These are phyloP conservation scores for Blumeria hordei DNA, from an alignment of 2,329 filamentous ascomycete species.

Conservation along the genomic window DNA sequence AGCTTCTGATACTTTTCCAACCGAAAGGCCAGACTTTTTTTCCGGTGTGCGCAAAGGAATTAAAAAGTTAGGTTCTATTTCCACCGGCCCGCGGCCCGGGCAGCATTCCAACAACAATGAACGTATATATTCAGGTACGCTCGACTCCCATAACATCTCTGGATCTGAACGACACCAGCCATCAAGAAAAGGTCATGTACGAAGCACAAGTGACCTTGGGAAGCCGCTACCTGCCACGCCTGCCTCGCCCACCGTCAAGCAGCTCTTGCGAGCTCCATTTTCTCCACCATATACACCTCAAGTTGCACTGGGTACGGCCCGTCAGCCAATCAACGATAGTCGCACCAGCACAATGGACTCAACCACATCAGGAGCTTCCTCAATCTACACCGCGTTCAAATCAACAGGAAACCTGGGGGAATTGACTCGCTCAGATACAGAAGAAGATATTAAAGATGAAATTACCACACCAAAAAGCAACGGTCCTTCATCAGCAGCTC, in stretches of 20 bases:
- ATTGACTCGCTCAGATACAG: slow-evolving; percentile 19
- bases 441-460: slow-evolving; percentile 24
- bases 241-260: slow-evolving; percentile 7
- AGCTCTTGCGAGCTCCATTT: slow-evolving; percentile 4
- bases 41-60: slow-evolving; percentile 13
- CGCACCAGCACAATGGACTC: slow-evolving; percentile 15
- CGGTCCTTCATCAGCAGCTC: slow-evolving; percentile 29
- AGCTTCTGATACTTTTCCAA: slow-evolving; percentile 7
- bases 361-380: slow-evolving; percentile 7
- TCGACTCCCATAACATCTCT: background rate
- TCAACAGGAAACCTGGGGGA: slow-evolving; percentile 8
- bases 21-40: slow-evolving; percentile 10
- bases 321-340: slow-evolving; percentile 9
- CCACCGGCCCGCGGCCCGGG: slow-evolving; percentile 1
- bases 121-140: background rate
- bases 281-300: slow-evolving; percentile 11
- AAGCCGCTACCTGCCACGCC: slow-evolving; percentile 14
- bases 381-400: slow-evolving; percentile 9
- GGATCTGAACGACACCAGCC: slow-evolving; percentile 6
- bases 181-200: slow-evolving; percentile 9
- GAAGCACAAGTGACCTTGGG: slow-evolving; percentile 11
- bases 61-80: slow-evolving; percentile 13
- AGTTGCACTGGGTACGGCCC: slow-evolving; percentile 8
- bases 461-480: slow-evolving; percentile 24
- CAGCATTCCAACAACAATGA: background rate